Conservation (phyloP, 371 early-diverging fungal genomes). For the Lichtheimia hyalospora region DNA sequence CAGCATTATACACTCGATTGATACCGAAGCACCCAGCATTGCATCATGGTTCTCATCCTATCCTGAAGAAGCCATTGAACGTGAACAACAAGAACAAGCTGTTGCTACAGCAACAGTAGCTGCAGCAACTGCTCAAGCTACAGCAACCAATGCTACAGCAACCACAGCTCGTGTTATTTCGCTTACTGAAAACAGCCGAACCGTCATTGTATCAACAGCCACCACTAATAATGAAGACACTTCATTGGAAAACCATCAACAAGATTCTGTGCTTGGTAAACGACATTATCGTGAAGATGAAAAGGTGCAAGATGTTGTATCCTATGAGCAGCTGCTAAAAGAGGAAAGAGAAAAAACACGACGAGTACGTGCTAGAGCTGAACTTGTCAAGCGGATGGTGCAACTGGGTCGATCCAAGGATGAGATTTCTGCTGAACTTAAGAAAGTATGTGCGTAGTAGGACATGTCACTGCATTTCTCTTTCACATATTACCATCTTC, state of each 20-base stretch:
- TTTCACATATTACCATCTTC: neutral
- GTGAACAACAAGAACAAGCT: constrained; percentile 15
- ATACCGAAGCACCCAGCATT: constrained; percentile 7
- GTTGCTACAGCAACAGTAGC: constrained; percentile 15
- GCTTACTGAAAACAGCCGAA: constrained; percentile 13
- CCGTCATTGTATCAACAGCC: constrained; percentile 18
- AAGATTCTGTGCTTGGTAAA: constrained; percentile 6
- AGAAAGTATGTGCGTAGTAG: neutral
- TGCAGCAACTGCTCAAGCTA: constrained; percentile 14
- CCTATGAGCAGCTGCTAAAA: constrained; percentile 1
- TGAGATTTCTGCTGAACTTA: constrained; percentile 12
- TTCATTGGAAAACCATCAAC: too few relatives aligned
- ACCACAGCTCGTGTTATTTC: constrained; percentile 15
- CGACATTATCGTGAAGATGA: constrained; percentile 8
- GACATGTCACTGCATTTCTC: neutral
- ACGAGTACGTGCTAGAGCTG: constrained; percentile 10
- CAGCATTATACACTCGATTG: constrained; percentile 22
- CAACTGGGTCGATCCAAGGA: constrained; percentile 14
- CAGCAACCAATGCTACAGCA: constrained; percentile 13
- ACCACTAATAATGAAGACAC: constrained; percentile 9
- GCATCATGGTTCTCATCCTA: constrained; percentile 5
- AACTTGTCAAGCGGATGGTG: constrained; percentile 14
- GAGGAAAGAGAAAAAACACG: constrained; percentile 18
- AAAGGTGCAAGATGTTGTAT: neutral
- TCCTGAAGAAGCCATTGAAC: constrained; percentile 5